A percentile compares a stretch with the other conserved stretches of the same genome.
phyloP scores from a whole-genome alignment of 2,329 filamentous ascomycete species.

The Epichloe scottii region DNA sequence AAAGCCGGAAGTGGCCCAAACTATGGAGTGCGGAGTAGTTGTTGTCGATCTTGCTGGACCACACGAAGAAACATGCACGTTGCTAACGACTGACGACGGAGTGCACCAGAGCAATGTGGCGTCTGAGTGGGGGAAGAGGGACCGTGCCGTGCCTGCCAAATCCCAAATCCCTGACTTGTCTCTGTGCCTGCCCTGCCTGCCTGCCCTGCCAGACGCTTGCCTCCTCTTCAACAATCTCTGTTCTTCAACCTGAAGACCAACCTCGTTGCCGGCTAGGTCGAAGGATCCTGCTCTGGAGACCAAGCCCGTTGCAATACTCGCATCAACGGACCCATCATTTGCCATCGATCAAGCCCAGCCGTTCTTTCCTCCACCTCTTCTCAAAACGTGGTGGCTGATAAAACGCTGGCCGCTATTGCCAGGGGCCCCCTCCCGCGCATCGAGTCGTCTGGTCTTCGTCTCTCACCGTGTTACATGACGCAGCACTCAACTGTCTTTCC shows the following conservation, averaged over 20 bases:
- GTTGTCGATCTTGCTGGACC: not conserved
- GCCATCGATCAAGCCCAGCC: not conserved
- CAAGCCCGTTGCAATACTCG: not conserved
- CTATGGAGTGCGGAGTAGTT: not conserved
- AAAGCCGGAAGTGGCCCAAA: not conserved
- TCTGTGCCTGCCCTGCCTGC: too few relatives aligned
- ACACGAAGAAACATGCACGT: too few relatives aligned
- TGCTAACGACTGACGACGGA: too few relatives aligned
- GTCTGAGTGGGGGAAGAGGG: too few relatives aligned
- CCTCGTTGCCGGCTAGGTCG: not conserved
- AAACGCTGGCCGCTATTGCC: not conserved
- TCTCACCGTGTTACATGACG: not conserved
- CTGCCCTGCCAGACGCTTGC: too few relatives aligned
- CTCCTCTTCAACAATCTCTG: too few relatives aligned
- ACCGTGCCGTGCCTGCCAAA: too few relatives aligned
- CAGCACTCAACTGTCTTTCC: too few relatives aligned
- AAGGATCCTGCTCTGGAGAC: not conserved
- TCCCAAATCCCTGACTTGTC: too few relatives aligned
- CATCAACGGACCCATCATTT: not conserved
- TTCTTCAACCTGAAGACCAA: not conserved
- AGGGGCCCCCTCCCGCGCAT: not conserved
- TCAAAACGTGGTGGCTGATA: not conserved
- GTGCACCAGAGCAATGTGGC: too few relatives aligned
- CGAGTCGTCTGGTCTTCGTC: not conserved
- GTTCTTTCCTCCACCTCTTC: not conserved